Percentiles rank a stretch among this genome's conserved stretches.
Evolutionary conservation across 208 protist genomes (phyloP).

Genomic region (Acanthamoeba culbertsoni): DNA sequence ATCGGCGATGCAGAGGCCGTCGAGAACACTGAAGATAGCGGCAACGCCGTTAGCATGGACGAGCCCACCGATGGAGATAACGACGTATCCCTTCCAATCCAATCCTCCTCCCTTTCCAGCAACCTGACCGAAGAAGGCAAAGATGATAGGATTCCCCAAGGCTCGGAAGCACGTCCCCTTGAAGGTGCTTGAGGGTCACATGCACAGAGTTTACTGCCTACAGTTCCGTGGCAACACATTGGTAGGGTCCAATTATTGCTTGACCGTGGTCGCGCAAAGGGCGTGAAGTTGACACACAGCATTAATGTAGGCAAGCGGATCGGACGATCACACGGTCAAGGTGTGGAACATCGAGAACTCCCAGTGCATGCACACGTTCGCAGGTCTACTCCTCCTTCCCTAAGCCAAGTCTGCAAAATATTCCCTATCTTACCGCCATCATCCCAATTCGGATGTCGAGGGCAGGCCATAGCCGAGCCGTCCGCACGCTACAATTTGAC

Average conservation of each 20-base stretch:
- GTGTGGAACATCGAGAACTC: background rate
- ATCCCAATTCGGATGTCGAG: background rate
- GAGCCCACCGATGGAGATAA: background rate
- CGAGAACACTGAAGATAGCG: background rate
- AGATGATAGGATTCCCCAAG: background rate
- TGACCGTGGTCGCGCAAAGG: background rate
- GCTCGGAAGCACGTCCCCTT: background rate
- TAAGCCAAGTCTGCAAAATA: background rate
- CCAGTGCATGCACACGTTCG: background rate
- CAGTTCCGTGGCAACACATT: conserved; percentile 13
- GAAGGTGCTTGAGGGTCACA: background rate
- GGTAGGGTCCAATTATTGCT: background rate
- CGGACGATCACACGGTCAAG: conserved; percentile 41
- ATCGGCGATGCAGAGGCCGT: background rate
- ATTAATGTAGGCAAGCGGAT: background rate
- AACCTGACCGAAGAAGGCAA: background rate
- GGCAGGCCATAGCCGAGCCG: background rate
- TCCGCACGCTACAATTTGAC: background rate
- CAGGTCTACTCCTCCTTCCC: background rate
- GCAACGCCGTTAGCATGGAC: background rate
- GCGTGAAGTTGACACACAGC: background rate
- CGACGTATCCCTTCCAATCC: background rate
- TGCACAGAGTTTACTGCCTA: conserved; percentile 6
- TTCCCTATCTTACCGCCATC: background rate
- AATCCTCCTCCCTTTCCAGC: background rate